Evolutionary conservation across 2,329 filamentous ascomycete species (phyloP).

Genomic region (Fusarium drepaniforme): DNA sequence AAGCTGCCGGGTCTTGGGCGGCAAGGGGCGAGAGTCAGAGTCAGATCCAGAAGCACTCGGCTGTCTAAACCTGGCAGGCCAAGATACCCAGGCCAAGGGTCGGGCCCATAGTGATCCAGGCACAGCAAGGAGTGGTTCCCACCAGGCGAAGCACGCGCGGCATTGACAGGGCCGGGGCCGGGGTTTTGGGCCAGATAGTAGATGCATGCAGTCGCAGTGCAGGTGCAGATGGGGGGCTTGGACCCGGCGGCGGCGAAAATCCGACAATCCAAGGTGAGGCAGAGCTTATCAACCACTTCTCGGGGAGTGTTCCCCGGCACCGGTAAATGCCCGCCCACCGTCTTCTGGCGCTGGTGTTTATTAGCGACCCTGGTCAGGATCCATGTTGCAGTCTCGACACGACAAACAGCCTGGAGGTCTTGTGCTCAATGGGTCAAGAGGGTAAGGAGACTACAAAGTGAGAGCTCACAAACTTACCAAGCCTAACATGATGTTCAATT

Average conservation of each 20-base stretch:
- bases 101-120: constrained; percentile 30
- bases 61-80: constrained; percentile 29
- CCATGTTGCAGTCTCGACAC: constrained; percentile 5
- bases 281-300: constrained; percentile 15
- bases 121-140: constrained; percentile 19
- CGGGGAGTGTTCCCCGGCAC: constrained; percentile 34
- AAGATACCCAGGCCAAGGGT: constrained; percentile 21
- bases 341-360: constrained; percentile 15
- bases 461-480: not conserved
- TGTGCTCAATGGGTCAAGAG: not conserved
- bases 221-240: constrained; percentile 15
- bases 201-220: constrained; percentile 23
- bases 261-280: constrained; percentile 2
- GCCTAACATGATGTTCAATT: not conserved
- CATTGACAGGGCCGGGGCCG: constrained; percentile 30
- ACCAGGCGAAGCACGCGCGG: constrained; percentile 22
- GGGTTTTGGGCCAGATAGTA: constrained; percentile 7
- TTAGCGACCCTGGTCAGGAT: constrained; percentile 27
- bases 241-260: constrained; percentile 17
- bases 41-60: not conserved
- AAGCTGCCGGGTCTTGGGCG: constrained; percentile 25
- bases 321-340: constrained; percentile 19
- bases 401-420: not conserved
- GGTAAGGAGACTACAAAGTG: not conserved
- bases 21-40: constrained; percentile 9